These are phyloP conservation scores for Wickerhamiella domercqiae DNA, from an alignment of 805 yeast species.

Conservation along the genomic window DNA sequence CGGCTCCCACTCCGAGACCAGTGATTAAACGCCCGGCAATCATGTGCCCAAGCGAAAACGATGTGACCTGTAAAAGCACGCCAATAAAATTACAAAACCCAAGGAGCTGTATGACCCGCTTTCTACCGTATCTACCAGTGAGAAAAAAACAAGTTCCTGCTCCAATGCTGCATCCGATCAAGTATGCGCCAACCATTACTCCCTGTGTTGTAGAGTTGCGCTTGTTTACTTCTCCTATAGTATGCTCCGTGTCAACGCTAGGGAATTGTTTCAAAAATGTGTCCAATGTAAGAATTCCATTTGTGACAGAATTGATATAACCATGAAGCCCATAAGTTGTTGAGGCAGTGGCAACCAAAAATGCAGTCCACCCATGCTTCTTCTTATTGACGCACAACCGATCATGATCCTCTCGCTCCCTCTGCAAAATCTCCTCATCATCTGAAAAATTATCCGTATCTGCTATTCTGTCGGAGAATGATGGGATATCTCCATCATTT, in stretches of 20 bases:
- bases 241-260: slow-evolving; percentile 12
- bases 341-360: slow-evolving; percentile 12
- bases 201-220: slow-evolving; percentile 20
- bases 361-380: background rate
- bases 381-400: too few relatives aligned
- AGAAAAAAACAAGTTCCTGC: slow-evolving; percentile 41
- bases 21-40: slow-evolving; percentile 53
- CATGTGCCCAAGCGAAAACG: slow-evolving; percentile 45
- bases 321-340: slow-evolving; percentile 27
- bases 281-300: slow-evolving; percentile 17
- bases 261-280: slow-evolving; percentile 18
- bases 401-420: too few relatives aligned
- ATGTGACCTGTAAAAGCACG: slow-evolving; percentile 38
- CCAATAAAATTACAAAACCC: slow-evolving; percentile 42
- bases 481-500: too few relatives aligned
- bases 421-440: too few relatives aligned
- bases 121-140: slow-evolving; percentile 48
- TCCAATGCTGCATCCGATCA: slow-evolving; percentile 56
- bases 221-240: slow-evolving; percentile 5
- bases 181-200: slow-evolving; percentile 30
- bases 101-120: slow-evolving; percentile 30
- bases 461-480: too few relatives aligned
- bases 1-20: slow-evolving; percentile 58
- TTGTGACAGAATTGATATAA: slow-evolving; percentile 61
- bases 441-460: too few relatives aligned